Conservation (phyloP, 768 basidiomycete species). For the Auriscalpium microsporum region DNA sequence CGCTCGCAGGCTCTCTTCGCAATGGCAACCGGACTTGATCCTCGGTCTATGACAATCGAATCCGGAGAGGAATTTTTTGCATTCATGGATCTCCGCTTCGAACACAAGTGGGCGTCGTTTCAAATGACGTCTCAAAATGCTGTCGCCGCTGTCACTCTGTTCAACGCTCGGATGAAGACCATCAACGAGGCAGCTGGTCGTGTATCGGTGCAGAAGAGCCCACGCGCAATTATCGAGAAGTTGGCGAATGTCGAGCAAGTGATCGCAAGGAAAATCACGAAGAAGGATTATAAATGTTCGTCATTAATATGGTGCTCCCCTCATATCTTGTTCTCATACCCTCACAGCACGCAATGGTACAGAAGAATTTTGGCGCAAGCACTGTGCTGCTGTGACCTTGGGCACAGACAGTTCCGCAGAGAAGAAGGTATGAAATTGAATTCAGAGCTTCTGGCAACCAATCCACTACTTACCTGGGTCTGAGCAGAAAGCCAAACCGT, state of each 20-base stretch:
- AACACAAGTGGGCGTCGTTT: conserved; percentile 12
- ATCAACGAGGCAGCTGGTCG: too few relatives aligned
- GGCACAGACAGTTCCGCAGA: too few relatives aligned
- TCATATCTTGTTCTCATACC: neutral
- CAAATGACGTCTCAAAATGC: conserved; percentile 8
- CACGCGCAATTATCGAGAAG: conserved; percentile 8
- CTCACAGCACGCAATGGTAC: neutral
- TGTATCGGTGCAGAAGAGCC: conserved; percentile 3
- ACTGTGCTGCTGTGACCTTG: conserved; percentile 1
- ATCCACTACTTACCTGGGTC: too few relatives aligned
- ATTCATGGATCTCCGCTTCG: conserved; percentile 11
- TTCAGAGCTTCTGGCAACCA: too few relatives aligned
- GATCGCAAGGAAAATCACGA: conserved; percentile 1
- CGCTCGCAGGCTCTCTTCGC: conserved; percentile 2
- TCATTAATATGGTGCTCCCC: neutral
- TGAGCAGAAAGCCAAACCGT: too few relatives aligned
- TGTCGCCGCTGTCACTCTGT: conserved; percentile 2
- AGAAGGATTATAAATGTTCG: neutral
- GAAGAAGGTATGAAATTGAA: too few relatives aligned
- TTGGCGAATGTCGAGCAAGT: conserved; percentile 1
- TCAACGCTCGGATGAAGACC: conserved; percentile 2
- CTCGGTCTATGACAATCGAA: neutral
- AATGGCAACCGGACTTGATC: conserved; percentile 1
- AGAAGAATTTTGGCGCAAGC: neutral
- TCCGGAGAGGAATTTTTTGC: conserved; percentile 5